Evolutionary conservation across 73 alveolate genomes (phyloP).

Genomic region (Tetrahymena elliotti): DNA sequence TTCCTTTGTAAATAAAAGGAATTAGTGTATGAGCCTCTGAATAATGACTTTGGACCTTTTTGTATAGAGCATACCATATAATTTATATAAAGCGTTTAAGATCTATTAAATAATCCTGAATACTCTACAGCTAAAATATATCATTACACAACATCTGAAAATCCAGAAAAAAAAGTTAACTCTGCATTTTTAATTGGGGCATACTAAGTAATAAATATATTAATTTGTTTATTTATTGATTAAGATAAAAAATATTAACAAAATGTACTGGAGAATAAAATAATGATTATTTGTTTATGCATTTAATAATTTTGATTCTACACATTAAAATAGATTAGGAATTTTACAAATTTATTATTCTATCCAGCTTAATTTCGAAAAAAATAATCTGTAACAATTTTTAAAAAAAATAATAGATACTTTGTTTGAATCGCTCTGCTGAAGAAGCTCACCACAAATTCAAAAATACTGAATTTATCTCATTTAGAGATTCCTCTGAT

Average conservation of each 20-base stretch:
- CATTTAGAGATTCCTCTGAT: conserved; percentile 82
- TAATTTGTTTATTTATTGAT: neutral
- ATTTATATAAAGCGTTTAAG: conserved; percentile 72
- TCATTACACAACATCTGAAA: conserved; percentile 70
- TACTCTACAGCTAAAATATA: conserved; percentile 58
- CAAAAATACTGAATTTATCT: conserved; percentile 50
- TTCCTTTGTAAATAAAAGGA: conserved; percentile 26
- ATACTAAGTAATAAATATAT: conserved; percentile 58
- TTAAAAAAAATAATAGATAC: too few relatives aligned
- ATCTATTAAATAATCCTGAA: conserved; percentile 50
- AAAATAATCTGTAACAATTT: too few relatives aligned
- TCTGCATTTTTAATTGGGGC: conserved; percentile 93
- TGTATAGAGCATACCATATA: conserved; percentile 68
- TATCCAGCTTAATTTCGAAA: too few relatives aligned
- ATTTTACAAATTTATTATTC: too few relatives aligned
- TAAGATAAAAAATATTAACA: neutral
- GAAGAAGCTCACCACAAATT: conserved; percentile 82
- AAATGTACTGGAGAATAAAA: neutral
- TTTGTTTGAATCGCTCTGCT: conserved; percentile 52
- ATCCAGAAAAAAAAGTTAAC: conserved; percentile 76
- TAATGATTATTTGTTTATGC: neutral
- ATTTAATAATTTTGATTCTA: neutral
- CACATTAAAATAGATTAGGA: neutral
- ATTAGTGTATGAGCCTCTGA: conserved; percentile 88
- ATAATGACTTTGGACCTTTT: conserved; percentile 92